Evolutionary conservation across 371 early-diverging fungal species (phyloP).

Genomic region (Lichtheimia ramosa): DNA sequence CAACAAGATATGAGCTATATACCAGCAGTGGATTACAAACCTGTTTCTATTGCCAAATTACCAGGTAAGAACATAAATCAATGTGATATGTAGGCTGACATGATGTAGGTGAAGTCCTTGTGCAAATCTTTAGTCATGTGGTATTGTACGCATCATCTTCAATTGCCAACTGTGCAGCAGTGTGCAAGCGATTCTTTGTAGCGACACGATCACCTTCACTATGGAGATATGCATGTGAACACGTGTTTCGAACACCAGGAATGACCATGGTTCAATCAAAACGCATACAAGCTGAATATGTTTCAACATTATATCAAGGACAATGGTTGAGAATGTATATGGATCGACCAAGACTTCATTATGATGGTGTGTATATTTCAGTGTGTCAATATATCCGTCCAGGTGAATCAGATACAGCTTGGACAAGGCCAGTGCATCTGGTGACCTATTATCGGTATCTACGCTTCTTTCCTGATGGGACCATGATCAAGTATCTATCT

Average conservation of each 20-base stretch:
- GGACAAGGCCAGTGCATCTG: conserved; percentile 48
- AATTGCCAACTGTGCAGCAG: conserved; percentile 36
- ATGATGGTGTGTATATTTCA: conserved; percentile 64
- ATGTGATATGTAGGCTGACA: neutral
- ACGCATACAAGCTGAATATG: conserved; percentile 10
- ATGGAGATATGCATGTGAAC: conserved; percentile 51
- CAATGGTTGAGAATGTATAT: conserved; percentile 42
- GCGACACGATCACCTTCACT: conserved; percentile 39
- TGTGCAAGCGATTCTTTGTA: conserved; percentile 47
- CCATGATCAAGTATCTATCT: conserved; percentile 34
- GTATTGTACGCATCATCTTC: conserved; percentile 33
- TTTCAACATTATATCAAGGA: conserved; percentile 13
- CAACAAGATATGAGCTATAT: conserved; percentile 16
- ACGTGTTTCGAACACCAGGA: conserved; percentile 23
- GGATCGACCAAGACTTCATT: conserved; percentile 54
- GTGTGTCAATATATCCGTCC: conserved; percentile 52
- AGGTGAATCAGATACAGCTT: conserved; percentile 41
- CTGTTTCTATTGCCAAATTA: conserved; percentile 15
- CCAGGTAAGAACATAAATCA: conserved; percentile 13
- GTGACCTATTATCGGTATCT: conserved; percentile 66
- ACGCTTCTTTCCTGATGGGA: conserved; percentile 55
- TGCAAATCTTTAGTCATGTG: conserved; percentile 26
- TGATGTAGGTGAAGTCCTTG: conserved; percentile 25
- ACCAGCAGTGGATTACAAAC: conserved; percentile 18
- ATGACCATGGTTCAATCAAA: conserved; percentile 15